Evolutionary conservation across 768 basidiomycete genomes (phyloP).

Genomic region (Terana coerulea): DNA sequence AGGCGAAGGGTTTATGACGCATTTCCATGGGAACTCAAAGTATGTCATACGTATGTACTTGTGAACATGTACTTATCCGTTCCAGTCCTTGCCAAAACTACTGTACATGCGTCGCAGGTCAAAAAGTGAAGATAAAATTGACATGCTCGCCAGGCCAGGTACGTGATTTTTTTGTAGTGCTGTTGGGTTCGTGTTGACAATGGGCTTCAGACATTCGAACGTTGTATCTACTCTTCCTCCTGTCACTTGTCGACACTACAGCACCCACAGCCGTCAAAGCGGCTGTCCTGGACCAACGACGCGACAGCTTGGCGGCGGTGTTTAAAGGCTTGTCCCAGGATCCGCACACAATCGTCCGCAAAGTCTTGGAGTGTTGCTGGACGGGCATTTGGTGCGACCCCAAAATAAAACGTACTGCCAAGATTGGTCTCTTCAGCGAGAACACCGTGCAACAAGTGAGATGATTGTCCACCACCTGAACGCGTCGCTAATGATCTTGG

Average conservation of each 20-base stretch:
- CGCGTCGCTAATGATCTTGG: neutral
- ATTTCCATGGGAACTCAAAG: constrained; percentile 81
- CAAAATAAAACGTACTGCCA: constrained; percentile 66
- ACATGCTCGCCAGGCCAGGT: constrained; percentile 58
- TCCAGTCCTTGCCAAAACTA: constrained; percentile 61
- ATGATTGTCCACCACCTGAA: neutral
- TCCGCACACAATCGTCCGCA: constrained; percentile 54
- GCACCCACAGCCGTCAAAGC: constrained; percentile 51
- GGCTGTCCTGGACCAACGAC: constrained; percentile 66
- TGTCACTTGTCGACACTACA: constrained; percentile 61
- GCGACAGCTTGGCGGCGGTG: constrained; percentile 59
- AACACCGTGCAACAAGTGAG: constrained; percentile 58
- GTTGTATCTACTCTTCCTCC: constrained; percentile 64
- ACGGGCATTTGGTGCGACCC: constrained; percentile 70
- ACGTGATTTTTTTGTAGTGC: constrained; percentile 15
- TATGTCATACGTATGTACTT: constrained; percentile 20
- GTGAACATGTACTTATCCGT: constrained; percentile 5
- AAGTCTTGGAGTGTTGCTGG: constrained; percentile 73
- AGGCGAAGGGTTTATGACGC: constrained; percentile 57
- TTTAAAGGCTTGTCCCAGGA: constrained; percentile 74
- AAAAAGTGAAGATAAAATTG: constrained; percentile 34
- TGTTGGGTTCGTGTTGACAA: too few relatives aligned
- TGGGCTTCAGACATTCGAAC: constrained; percentile 70
- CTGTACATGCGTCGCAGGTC: constrained; percentile 66
- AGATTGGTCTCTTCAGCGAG: constrained; percentile 72